Base-by-base conservation (phyloP, 208 protist species). In the Leishmania braziliensis region DNA sequence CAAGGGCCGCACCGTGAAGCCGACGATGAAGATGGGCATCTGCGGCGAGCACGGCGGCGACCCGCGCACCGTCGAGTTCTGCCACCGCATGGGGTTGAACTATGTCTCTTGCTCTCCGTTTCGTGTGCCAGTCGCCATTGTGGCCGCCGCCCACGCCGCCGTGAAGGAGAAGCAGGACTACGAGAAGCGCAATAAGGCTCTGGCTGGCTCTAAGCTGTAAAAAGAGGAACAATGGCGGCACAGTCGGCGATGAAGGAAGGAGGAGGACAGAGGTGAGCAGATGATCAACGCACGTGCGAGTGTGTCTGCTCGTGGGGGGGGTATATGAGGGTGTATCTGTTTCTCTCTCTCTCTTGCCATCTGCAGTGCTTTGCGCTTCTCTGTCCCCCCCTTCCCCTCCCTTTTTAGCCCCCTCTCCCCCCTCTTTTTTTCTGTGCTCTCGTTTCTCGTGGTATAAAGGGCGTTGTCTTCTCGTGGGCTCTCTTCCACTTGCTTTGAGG, bases 21-120 rank as follows among this genome's bases (percentile, higher is more conserved):
- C 94, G 70, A 89, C 89, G 75, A 89, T 99, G 58, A 95, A 97
- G 83, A 87, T 95, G 77, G 97, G 98, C 79, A 96, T 99, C 84
- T 99, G 98, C 87, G 98, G 98, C 56, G 98, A 99, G 88, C 97
- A 99, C 84, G 96, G 97, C 72, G 98, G 98, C 62, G 98, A 99
- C 82, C 97, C 97, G 43, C 56, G 69, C 33, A 98, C 97, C 29
- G 93, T 99, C 82, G 85, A 95, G 56, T 99, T 99, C 95, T 98
- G 89, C 84, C 95, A 98, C 88, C 84, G 87, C 71, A 70, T 91
- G 48, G 97, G 97, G 51, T 88, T 99, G 60, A 93, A 96, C 88
- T 98, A 99, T 86, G 97, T 99, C 51, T 99, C 96, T 14, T 98
- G 96, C 93, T 99, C 98, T 14, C 96, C 98, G 56, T 99, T 96